Percentiles rank a stretch among this genome's conserved stretches.
phyloP scores from a whole-genome alignment of 768 basidiomycete species.

The Agrocybe chaxingu region DNA sequence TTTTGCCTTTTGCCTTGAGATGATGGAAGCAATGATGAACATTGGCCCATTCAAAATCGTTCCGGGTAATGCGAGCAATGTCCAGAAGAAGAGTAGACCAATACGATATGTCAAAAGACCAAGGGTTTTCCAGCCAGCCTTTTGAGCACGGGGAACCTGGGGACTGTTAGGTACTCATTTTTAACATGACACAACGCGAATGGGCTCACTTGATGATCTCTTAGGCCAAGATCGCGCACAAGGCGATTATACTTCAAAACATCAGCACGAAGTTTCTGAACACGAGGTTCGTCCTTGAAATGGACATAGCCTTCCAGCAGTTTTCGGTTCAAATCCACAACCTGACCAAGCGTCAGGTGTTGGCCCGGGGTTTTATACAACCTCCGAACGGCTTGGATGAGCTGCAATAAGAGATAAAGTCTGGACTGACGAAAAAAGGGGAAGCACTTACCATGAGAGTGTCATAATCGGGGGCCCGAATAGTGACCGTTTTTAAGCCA shows the following conservation, averaged over 20 bases:
- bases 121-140: constrained; percentile 83
- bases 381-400: constrained; percentile 92
- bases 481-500: constrained; percentile 91
- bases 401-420: constrained; percentile 40
- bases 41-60: constrained; percentile 90
- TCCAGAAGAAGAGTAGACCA: constrained; percentile 76
- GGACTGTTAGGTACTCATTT: constrained; percentile 1
- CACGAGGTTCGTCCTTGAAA: constrained; percentile 89
- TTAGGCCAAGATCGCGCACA: constrained; percentile 83
- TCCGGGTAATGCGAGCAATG: constrained; percentile 83
- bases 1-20: constrained; percentile 87
- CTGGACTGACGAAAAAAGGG: neutral
- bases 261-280: constrained; percentile 74
- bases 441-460: constrained; percentile 82
- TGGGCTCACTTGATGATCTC: constrained; percentile 80
- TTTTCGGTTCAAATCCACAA: constrained; percentile 90
- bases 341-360: constrained; percentile 90
- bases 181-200: neutral
- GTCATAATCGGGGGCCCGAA: constrained; percentile 95
- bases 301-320: constrained; percentile 90
- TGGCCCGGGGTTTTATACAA: constrained; percentile 94
- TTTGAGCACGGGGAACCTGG: constrained; percentile 84
- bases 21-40: constrained; percentile 84
- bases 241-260: constrained; percentile 90
- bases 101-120: constrained; percentile 82